Conservation (phyloP, 176 grass and related monocot species). For the Bonia amplexicaulis region DNA sequence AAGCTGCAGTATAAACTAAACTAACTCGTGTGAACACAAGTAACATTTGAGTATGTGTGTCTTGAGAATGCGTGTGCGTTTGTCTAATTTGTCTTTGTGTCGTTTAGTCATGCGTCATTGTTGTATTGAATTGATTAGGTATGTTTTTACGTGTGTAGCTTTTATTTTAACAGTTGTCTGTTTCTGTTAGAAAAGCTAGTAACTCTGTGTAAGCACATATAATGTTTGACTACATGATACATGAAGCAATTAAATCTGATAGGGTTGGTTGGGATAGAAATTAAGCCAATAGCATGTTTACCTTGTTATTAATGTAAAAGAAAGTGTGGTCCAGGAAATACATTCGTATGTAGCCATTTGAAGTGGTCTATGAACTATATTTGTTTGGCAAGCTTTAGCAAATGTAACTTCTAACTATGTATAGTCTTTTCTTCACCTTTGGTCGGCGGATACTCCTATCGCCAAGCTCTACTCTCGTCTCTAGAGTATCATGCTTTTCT, state of each 20-base stretch:
- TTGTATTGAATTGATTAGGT: not conserved
- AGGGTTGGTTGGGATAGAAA: not conserved
- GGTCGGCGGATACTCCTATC: fast-evolving
- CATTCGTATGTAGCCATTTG: not conserved
- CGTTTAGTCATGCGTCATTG: not conserved
- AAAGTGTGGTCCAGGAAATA: not conserved
- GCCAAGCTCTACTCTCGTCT: not conserved
- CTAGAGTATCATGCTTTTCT: not conserved
- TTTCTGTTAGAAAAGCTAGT: not conserved
- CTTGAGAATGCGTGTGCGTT: fast-evolving
- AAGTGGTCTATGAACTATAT: not conserved
- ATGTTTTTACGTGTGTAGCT: not conserved
- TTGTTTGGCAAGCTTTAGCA: not conserved
- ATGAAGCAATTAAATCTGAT: not conserved
- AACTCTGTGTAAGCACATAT: not conserved
- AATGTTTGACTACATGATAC: not conserved
- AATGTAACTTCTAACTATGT: not conserved
- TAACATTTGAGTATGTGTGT: not conserved
- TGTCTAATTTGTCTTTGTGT: not conserved
- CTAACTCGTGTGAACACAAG: not conserved
- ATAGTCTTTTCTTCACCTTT: not conserved
- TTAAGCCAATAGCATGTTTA: not conserved
- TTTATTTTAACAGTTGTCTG: fast-evolving
- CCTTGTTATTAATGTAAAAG: not conserved
- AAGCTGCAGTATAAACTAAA: not conserved